These are phyloP conservation scores for Coleophoma crateriformis DNA, from an alignment of 2,329 filamentous ascomycete genomes.

Conservation along the genomic window DNA sequence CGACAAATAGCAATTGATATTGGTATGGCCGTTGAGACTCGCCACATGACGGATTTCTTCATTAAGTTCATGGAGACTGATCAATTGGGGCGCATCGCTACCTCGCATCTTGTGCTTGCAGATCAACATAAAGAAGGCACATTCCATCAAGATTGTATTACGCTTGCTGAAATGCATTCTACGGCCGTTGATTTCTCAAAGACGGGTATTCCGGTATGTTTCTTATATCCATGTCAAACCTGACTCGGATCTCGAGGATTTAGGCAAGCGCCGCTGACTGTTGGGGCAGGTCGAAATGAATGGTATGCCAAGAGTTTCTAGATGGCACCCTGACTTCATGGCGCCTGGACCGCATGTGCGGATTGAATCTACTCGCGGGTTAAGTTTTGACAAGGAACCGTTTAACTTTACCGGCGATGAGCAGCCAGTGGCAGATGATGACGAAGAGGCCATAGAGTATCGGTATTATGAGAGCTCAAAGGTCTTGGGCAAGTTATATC, in stretches of 20 bases:
- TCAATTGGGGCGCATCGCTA: slow-evolving; percentile 60
- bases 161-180: slow-evolving; percentile 60
- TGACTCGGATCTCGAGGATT: background rate
- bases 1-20: slow-evolving; percentile 51
- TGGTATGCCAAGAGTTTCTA: slow-evolving; percentile 18
- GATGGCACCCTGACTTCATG: slow-evolving; percentile 46
- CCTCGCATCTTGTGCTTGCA: slow-evolving; percentile 56
- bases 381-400: slow-evolving; percentile 13
- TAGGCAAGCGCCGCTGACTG: background rate
- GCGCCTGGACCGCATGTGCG: slow-evolving; percentile 37
- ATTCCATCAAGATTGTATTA: slow-evolving; percentile 40
- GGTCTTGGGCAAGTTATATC: slow-evolving; percentile 64
- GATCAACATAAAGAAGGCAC: slow-evolving; percentile 52
- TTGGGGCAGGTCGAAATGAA: slow-evolving; percentile 17
- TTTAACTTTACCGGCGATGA: slow-evolving; percentile 6
- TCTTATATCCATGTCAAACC: background rate
- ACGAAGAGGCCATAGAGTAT: slow-evolving; percentile 36
- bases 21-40: slow-evolving; percentile 36
- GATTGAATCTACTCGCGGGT: slow-evolving; percentile 29
- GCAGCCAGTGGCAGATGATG: slow-evolving; percentile 42
- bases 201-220: slow-evolving; percentile 55
- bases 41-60: slow-evolving; percentile 77
- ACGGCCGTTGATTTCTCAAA: slow-evolving; percentile 73
- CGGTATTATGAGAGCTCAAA: slow-evolving; percentile 64
- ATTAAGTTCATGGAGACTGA: slow-evolving; percentile 70